Percentiles rank a stretch among this genome's conserved stretches.
Evolutionary conservation across 2,329 filamentous ascomycete genomes (phyloP).

Genomic region (Penicillium sp.): DNA sequence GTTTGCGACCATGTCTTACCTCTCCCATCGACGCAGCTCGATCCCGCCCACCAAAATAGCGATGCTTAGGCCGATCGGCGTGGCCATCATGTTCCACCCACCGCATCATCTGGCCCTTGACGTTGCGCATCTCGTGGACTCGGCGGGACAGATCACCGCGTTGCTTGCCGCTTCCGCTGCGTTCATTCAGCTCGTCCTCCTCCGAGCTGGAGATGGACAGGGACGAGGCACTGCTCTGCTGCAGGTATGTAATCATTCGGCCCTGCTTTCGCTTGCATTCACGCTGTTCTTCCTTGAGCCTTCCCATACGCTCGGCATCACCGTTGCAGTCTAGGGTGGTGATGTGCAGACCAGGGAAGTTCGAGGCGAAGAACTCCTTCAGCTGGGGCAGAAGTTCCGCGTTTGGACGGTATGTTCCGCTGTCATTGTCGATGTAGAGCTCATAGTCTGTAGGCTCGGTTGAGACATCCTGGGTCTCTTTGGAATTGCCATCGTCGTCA

Average conservation of each 20-base stretch:
- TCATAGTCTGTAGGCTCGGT: constrained; percentile 69
- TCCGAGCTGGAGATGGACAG: constrained; percentile 59
- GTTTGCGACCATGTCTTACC: neutral
- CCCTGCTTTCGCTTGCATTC: constrained; percentile 69
- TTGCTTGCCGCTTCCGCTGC: constrained; percentile 28
- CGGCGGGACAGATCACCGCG: constrained; percentile 32
- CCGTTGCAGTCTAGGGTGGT: constrained; percentile 70
- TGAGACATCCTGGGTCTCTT: constrained; percentile 44
- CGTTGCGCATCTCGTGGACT: constrained; percentile 41
- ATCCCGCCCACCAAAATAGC: constrained; percentile 18
- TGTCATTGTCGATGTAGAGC: constrained; percentile 92
- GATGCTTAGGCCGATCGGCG: constrained; percentile 21
- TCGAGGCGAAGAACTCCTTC: constrained; percentile 67
- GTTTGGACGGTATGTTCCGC: constrained; percentile 88
- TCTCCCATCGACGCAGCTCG: constrained; percentile 20
- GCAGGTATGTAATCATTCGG: constrained; percentile 56
- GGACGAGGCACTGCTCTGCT: constrained; percentile 50
- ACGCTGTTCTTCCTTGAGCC: constrained; percentile 75
- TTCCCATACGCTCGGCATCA: constrained; percentile 70
- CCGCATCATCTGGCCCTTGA: constrained; percentile 39
- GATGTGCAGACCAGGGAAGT: constrained; percentile 77
- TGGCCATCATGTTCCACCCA: constrained; percentile 39
- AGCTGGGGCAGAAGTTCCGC: constrained; percentile 72
- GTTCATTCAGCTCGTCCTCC: constrained; percentile 58
- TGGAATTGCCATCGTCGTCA: constrained; percentile 41